These are phyloP conservation scores for Tagetes erecta DNA, from an alignment of 129 eudicot species.

Conservation along the genomic window DNA sequence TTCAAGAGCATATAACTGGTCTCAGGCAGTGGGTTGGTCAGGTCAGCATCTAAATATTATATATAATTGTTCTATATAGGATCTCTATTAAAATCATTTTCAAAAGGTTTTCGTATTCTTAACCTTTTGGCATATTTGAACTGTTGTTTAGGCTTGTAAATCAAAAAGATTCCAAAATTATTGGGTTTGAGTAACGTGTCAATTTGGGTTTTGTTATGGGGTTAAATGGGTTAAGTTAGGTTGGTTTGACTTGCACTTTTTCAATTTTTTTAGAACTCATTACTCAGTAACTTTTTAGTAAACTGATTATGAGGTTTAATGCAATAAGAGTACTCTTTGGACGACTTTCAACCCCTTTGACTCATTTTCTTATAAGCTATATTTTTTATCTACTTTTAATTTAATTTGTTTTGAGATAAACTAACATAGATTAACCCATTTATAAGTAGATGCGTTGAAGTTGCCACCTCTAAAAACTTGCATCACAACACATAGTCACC, in stretches of 20 bases:
- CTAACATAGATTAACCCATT: background rate
- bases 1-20: constrained; percentile 82
- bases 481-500: background rate
- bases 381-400: background rate
- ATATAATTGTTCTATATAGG: background rate
- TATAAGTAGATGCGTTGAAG: background rate
- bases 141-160: background rate
- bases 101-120: constrained; percentile 12
- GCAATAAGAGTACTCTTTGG: background rate
- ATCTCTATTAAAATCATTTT: constrained; percentile 11
- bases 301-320: background rate
- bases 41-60: constrained; percentile 47
- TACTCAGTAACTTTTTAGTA: background rate
- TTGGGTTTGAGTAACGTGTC: background rate
- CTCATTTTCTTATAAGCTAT: background rate
- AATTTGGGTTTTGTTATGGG: background rate
- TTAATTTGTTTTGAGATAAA: constrained; percentile 1
- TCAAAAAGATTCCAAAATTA: background rate
- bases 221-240: background rate
- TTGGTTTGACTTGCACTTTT: background rate
- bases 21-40: constrained; percentile 99
- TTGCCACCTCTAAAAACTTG: background rate
- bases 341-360: background rate
- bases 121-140: constrained; percentile 20
- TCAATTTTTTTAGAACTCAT: background rate